A percentile compares a stretch with the other conserved stretches of the same genome.
Conservation (phyloP, 305 asterid genomes). For the Petunia hybrid region DNA sequence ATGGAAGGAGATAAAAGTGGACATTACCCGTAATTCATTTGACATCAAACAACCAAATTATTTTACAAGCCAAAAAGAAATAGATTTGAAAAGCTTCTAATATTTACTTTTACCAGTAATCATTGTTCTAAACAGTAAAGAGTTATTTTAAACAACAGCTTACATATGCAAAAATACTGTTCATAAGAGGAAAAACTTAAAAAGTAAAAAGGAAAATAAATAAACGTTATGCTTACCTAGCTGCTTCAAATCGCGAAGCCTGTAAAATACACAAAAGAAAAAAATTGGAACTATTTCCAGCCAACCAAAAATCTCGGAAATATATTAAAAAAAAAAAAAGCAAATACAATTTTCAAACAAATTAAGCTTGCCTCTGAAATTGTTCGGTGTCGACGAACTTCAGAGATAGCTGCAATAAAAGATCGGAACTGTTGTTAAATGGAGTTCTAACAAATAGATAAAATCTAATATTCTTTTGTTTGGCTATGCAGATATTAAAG, state of each 20-base stretch:
- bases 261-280: slow-evolving; percentile 48
- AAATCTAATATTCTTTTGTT: neutral
- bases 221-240: slow-evolving; percentile 65
- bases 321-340: neutral
- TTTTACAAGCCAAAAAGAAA: neutral
- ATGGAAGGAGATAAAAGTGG: slow-evolving; percentile 3
- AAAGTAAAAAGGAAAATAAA: neutral
- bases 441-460: neutral
- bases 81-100: slow-evolving; percentile 6
- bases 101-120: neutral
- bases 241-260: slow-evolving; percentile 94
- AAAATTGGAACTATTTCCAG: neutral
- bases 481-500: neutral
- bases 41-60: slow-evolving; percentile 3
- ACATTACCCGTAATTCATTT: neutral
- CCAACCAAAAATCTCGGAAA: neutral
- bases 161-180: neutral
- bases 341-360: slow-evolving; percentile 31
- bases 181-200: neutral
- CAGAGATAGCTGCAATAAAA: slow-evolving; percentile 69
- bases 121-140: slow-evolving; percentile 12
- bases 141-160: neutral
- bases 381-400: slow-evolving; percentile 86
- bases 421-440: slow-evolving; percentile 2
- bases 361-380: slow-evolving; percentile 74